phyloP scores from a whole-genome alignment of 208 protist species.

The Leishmania guyanensis region DNA sequence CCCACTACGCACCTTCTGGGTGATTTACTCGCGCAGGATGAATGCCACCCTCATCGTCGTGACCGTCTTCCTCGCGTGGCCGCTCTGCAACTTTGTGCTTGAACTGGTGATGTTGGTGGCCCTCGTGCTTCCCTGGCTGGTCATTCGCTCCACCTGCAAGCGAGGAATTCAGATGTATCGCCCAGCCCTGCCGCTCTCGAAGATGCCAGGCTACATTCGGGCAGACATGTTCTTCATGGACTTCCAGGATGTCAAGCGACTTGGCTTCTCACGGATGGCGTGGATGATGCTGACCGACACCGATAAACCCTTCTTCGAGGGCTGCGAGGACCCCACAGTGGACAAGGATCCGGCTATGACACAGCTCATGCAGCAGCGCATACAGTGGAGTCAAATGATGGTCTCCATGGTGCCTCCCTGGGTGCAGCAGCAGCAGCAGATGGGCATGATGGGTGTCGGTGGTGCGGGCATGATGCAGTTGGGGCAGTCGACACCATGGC shows the following conservation, averaged over 20 bases:
- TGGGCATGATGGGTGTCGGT: constrained; percentile 13
- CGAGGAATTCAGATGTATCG: constrained; percentile 63
- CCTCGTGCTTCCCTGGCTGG: constrained; percentile 66
- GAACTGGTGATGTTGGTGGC: constrained; percentile 67
- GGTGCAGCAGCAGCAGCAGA: constrained; percentile 13
- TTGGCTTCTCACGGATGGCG: constrained; percentile 71
- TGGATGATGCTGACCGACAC: constrained; percentile 78
- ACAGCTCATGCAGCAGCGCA: constrained; percentile 45
- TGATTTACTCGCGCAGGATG: constrained; percentile 51
- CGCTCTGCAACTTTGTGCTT: constrained; percentile 62
- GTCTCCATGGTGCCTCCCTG: constrained; percentile 35
- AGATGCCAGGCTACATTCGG: constrained; percentile 81
- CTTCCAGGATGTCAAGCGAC: constrained; percentile 65
- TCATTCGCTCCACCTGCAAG: constrained; percentile 66
- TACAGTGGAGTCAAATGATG: constrained; percentile 50
- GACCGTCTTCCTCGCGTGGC: constrained; percentile 81
- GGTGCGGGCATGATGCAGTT: constrained; percentile 20
- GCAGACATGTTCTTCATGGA: constrained; percentile 91
- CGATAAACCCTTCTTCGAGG: constrained; percentile 45
- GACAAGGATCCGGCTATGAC: constrained; percentile 78
- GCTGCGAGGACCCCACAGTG: constrained; percentile 58
- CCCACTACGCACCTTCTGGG: constrained; percentile 62
- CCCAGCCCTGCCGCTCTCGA: constrained; percentile 59
- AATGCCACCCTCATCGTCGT: constrained; percentile 53
- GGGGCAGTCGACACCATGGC: not conserved